A percentile compares a stretch with the other conserved stretches of the same genome.
These are phyloP conservation scores for Suillus bovinus DNA, from an alignment of 768 basidiomycete species.

Conservation along the genomic window DNA sequence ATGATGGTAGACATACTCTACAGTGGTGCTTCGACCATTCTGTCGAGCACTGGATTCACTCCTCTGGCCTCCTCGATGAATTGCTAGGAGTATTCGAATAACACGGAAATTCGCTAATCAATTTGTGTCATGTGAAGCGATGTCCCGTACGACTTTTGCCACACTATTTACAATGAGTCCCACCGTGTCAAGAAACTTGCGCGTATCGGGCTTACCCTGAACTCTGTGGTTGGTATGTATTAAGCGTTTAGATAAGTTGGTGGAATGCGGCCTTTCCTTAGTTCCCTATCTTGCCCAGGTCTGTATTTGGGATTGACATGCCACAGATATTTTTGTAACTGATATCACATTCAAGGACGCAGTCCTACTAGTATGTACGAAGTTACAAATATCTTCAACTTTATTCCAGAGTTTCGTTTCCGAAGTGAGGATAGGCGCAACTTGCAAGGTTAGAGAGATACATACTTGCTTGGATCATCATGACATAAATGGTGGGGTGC, in stretches of 20 bases:
- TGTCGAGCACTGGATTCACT: background rate
- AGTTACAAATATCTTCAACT: background rate
- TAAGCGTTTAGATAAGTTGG: background rate
- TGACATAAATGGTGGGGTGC: background rate
- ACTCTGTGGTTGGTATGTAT: no score
- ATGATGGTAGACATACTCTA: background rate
- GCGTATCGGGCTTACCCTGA: background rate
- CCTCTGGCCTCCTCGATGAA: background rate
- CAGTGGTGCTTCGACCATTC: background rate
- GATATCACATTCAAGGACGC: background rate
- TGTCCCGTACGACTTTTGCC: background rate
- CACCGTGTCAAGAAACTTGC: background rate
- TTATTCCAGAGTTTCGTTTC: background rate
- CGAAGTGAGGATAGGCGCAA: background rate
- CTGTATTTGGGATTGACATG: background rate
- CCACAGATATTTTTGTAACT: background rate
- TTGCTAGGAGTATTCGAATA: background rate
- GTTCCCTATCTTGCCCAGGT: background rate
- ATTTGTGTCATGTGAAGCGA: background rate
- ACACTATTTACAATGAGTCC: background rate
- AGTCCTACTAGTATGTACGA: background rate
- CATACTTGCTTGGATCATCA: background rate
- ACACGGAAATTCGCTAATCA: background rate
- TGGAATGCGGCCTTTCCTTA: background rate
- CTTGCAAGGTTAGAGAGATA: background rate